A percentile compares a stretch with the other conserved stretches of the same genome.
These are phyloP conservation scores for Hymenoscyphus repandus DNA, from an alignment of 2,329 filamentous ascomycete genomes.

Conservation along the genomic window DNA sequence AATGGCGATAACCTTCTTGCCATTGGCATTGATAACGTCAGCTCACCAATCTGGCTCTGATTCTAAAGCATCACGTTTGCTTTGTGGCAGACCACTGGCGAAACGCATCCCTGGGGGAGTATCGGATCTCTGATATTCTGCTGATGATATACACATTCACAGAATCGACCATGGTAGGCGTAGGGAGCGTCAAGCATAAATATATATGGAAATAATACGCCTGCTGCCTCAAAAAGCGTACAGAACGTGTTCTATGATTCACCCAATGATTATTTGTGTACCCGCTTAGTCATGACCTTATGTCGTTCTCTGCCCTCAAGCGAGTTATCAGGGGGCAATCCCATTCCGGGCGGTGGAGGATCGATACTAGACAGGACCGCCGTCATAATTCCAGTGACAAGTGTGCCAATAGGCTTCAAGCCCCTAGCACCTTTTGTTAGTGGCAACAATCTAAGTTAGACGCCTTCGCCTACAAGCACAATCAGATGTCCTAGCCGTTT, in stretches of 20 bases:
- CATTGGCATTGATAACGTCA: constrained; percentile 36
- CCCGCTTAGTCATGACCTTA: constrained; percentile 22
- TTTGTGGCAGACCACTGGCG: constrained; percentile 38
- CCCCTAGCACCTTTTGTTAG: constrained; percentile 36
- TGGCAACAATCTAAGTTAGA: constrained; percentile 35
- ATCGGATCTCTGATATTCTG: constrained; percentile 34
- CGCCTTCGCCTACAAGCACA: constrained; percentile 39
- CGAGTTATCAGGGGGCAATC: constrained; percentile 35
- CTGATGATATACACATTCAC: constrained; percentile 33
- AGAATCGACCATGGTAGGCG: constrained; percentile 24
- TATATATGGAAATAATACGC: constrained; percentile 25
- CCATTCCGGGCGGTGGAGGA: constrained; percentile 35
- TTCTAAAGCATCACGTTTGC: constrained; percentile 25
- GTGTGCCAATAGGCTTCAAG: constrained; percentile 33
- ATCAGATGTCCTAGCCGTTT: constrained; percentile 35
- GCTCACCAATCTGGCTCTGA: constrained; percentile 41
- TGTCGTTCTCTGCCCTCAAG: constrained; percentile 35
- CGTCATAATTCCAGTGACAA: constrained; percentile 38
- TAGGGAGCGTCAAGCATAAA: constrained; percentile 23
- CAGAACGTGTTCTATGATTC: constrained; percentile 3
- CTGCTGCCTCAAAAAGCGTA: constrained; percentile 24
- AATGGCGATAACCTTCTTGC: constrained; percentile 34
- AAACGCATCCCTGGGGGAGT: constrained; percentile 38
- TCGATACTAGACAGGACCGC: constrained; percentile 35
- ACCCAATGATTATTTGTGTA: constrained; percentile 17